Base-by-base conservation (phyloP, 78 protist species). In the Isochrysis galbana region DNA sequence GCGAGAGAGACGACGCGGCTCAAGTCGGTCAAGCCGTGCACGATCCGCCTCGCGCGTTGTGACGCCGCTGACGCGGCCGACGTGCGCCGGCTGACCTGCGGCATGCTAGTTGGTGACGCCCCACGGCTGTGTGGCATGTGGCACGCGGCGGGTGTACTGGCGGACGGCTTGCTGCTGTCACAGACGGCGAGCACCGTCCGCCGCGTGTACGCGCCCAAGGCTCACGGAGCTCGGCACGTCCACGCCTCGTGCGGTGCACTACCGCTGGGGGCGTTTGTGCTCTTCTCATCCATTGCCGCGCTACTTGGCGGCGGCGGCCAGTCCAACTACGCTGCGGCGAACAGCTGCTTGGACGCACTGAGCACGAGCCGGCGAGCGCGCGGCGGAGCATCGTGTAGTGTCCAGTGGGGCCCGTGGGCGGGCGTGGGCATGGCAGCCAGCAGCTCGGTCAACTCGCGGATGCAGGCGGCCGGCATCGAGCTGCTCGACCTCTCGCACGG, bases 311-410 rank as follows among this genome's bases (percentile, higher is more conserved):
- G 92, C 44, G 29, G 45, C 29, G 97, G 94, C 26, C 97, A 94
- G 78, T 21, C 94, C 11, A 95, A 94, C 87, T 96, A 96, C 80
- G 93, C 95, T 2, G 19, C 91, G 48, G 96, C 96, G 72, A 96
- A 96, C 92, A 69, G 93, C 42, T 96, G 94, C 80, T 96, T 95
- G 48, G 97, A 96, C 88, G 95, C 93, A 23, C 91, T 96, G 14
- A 55, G 95, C 34, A 42, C 29, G 47, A 29, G 48, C 10, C 94
- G 96, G 39, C 0, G 36, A 5, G 29, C 46, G 22, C 19, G 25
- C 32, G 96, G 95, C 29, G 23, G 90, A 3, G 78, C 61, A n/a
- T 93, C 93, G 21, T 78, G 32, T 34, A 89, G 94, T 55, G 77
- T 95, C 72, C 91, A 91, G 34, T 45, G 93, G 70, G 95, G 94